phyloP scores from a whole-genome alignment of 139 green algal genomes.

The Volvox reticuliferus region DNA sequence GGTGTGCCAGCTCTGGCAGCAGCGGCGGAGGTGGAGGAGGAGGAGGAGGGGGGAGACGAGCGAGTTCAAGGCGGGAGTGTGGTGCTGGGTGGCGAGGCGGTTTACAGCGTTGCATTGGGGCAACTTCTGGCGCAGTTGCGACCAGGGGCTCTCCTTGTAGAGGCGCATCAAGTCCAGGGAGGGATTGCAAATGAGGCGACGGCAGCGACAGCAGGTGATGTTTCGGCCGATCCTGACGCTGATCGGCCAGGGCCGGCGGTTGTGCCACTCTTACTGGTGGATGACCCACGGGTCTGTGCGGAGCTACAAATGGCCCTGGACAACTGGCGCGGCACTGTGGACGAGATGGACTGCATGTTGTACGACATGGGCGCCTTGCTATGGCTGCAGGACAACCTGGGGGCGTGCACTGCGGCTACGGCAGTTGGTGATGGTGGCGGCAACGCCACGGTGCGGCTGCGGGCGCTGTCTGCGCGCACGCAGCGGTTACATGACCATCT shows the following conservation, averaged over 20 bases:
- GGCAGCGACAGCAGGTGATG: neutral
- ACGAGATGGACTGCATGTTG: neutral
- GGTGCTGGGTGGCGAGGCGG: neutral
- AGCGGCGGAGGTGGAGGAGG: neutral
- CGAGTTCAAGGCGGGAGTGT: neutral
- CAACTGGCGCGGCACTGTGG: neutral
- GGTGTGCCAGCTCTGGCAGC: neutral
- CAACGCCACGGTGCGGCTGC: neutral
- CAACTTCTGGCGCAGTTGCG: neutral
- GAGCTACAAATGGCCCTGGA: conserved; percentile 14
- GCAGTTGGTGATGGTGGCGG: neutral
- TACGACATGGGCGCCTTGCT: conserved; percentile 7
- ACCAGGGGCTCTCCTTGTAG: neutral
- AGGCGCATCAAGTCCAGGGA: neutral
- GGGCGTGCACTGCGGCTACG: neutral
- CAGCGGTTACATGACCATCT: neutral
- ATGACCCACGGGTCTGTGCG: neutral
- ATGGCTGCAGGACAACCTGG: neutral
- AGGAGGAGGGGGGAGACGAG: neutral
- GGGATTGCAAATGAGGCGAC: too few species aligned
- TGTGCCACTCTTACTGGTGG: conserved; percentile 24
- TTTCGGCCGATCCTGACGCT: neutral
- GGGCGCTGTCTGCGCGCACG: neutral
- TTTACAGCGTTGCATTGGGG: neutral
- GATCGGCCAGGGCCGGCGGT: neutral